Conservation (phyloP, 176 grass and related monocot genomes). For the Areca catechu region DNA sequence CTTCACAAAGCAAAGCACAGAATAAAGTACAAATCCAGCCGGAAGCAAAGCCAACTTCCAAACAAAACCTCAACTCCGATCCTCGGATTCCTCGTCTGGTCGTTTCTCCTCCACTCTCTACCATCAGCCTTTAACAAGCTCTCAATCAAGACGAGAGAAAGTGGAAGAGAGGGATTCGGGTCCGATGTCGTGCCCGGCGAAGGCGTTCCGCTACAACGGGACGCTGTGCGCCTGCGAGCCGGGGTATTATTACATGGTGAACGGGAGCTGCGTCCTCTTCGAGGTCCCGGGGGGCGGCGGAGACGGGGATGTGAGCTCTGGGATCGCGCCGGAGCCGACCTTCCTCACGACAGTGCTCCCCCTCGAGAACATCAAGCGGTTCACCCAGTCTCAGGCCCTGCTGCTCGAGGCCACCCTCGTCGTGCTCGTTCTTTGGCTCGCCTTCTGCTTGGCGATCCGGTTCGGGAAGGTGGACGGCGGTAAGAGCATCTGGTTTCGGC, state of each 20-base stretch:
- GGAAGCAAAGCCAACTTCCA: too few relatives aligned
- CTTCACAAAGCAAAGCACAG: too few relatives aligned
- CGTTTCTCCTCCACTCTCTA: too few relatives aligned
- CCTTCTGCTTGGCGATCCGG: conserved; percentile 49
- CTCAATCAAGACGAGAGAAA: too few relatives aligned
- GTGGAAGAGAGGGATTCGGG: too few relatives aligned
- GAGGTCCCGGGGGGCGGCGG: conserved; percentile 8
- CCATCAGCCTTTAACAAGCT: too few relatives aligned
- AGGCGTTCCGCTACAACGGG: conserved; percentile 63
- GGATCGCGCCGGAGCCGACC: conserved; percentile 41
- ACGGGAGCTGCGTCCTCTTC: conserved; percentile 22
- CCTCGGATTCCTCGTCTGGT: too few relatives aligned
- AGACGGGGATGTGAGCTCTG: conserved; percentile 62
- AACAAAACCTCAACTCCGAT: too few relatives aligned
- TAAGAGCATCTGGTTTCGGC: conserved; percentile 34
- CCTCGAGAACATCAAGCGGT: conserved; percentile 56
- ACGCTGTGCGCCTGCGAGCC: conserved; percentile 75
- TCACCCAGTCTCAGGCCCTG: conserved; percentile 93
- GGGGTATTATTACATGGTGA: conserved; percentile 46
- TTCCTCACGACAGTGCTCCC: conserved; percentile 59
- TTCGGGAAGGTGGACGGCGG: conserved; percentile 18
- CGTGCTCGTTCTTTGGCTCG: conserved; percentile 55
- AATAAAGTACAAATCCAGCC: too few relatives aligned
- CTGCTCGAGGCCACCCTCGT: conserved; percentile 51
- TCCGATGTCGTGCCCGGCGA: conserved; percentile 29